phyloP scores from a whole-genome alignment of 495 filamentous ascomycete genomes.

The Neurospora tetraspora region DNA sequence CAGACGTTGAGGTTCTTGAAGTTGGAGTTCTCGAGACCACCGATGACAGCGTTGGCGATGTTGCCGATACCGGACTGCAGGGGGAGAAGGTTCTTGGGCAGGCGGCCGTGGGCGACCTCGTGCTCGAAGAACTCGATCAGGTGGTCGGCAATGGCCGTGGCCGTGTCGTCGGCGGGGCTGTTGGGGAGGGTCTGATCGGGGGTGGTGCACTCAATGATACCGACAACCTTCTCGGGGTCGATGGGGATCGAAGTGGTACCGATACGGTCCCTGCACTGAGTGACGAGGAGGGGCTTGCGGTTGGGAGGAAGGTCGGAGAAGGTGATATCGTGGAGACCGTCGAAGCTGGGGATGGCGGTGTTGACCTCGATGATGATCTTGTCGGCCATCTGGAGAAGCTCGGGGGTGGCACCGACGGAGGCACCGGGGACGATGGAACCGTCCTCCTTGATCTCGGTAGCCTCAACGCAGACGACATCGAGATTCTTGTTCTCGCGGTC shows the following conservation, averaged over 20 bases:
- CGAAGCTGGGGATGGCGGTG: conserved; percentile 73
- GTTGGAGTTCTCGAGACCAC: conserved; percentile 71
- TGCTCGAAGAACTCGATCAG: conserved; percentile 80
- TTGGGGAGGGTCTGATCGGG: conserved; percentile 74
- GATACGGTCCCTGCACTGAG: conserved; percentile 69
- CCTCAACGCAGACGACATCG: conserved; percentile 81
- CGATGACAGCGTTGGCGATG: conserved; percentile 88
- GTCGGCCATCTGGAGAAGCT: conserved; percentile 80
- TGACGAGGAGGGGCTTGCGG: conserved; percentile 80
- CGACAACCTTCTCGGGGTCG: conserved; percentile 80
- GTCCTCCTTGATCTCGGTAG: conserved; percentile 83
- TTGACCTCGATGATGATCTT: conserved; percentile 95
- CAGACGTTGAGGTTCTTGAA: conserved; percentile 85
- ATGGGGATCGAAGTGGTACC: conserved; percentile 78
- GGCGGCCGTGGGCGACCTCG: conserved; percentile 65
- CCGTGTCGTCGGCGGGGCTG: conserved; percentile 61
- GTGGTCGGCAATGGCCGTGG: conserved; percentile 64
- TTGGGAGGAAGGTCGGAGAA: conserved; percentile 73
- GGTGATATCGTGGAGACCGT: conserved; percentile 86
- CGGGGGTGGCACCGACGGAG: conserved; percentile 75
- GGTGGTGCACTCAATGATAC: conserved; percentile 76
- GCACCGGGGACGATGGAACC: conserved; percentile 86
- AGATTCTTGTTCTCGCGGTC: conserved; percentile 59
- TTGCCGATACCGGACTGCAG: conserved; percentile 89
- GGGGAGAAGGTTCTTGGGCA: conserved; percentile 70